These are phyloP conservation scores for Cylindrodendrum hubeiense DNA, from an alignment of 2,329 filamentous ascomycete species.

Conservation along the genomic window DNA sequence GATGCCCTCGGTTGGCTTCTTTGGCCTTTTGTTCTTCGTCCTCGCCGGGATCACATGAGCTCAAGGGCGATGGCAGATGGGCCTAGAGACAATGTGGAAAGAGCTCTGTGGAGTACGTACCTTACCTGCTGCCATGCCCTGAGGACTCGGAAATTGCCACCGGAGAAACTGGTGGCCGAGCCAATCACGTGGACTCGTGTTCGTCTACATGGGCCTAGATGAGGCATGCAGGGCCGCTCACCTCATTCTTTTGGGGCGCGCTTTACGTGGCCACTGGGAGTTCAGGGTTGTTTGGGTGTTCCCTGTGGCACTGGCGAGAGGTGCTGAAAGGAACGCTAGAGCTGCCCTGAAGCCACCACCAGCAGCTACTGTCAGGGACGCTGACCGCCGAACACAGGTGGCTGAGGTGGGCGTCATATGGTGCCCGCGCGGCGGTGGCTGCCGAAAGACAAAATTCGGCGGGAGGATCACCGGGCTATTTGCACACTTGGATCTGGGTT, in stretches of 20 bases:
- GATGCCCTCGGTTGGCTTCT: conserved; percentile 2
- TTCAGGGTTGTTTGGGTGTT: background rate
- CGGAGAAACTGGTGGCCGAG: conserved; percentile 29
- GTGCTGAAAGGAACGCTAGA: background rate
- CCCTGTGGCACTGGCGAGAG: background rate
- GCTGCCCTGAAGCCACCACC: background rate
- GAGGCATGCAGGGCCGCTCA: conserved; percentile 36
- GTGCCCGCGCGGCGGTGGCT: conserved; percentile 8
- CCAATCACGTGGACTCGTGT: conserved; percentile 23
- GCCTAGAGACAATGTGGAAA: conserved; percentile 9
- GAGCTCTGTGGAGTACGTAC: background rate
- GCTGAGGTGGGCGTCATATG: background rate
- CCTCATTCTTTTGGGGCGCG: conserved; percentile 13
- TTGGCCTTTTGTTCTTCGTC: background rate
- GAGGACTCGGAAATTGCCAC: conserved; percentile 39
- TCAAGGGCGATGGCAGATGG: conserved; percentile 7
- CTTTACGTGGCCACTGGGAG: background rate
- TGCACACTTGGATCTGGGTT: background rate
- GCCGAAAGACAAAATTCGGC: background rate
- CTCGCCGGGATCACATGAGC: background rate
- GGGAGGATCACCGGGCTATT: background rate
- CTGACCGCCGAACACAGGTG: background rate
- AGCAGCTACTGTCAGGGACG: background rate
- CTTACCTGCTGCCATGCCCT: conserved; percentile 6
- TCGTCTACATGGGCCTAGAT: conserved; percentile 13